These are phyloP conservation scores for Calonectria naviculata DNA, from an alignment of 2,329 filamentous ascomycete genomes.

Conservation along the genomic window DNA sequence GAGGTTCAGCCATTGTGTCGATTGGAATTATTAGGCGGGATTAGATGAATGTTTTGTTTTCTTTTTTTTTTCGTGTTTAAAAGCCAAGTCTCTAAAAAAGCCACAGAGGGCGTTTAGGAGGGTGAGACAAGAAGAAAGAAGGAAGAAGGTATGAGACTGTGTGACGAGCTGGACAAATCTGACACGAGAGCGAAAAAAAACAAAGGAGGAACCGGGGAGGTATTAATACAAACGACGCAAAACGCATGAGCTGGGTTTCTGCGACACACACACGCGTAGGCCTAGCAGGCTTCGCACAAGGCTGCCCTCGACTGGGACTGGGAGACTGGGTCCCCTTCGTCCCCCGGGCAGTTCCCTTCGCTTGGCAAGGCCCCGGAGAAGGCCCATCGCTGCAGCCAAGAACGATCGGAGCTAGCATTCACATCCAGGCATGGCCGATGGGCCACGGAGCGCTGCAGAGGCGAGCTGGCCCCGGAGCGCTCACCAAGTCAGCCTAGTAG, in stretches of 20 bases:
- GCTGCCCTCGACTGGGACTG: no score
- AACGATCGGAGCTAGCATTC: background rate
- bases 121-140: background rate
- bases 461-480: background rate
- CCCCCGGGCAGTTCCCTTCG: no score
- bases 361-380: background rate
- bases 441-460: background rate
- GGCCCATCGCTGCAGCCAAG: background rate
- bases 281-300: background rate
- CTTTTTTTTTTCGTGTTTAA: background rate
- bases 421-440: background rate
- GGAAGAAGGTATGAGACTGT: background rate
- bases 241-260: background rate
- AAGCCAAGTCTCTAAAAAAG: background rate
- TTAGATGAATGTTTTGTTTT: background rate
- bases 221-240: slow-evolving; percentile 16
- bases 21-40: background rate
- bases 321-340: no score
- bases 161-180: slow-evolving; percentile 1
- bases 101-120: background rate
- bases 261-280: background rate
- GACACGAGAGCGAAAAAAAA: background rate
- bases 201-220: background rate
- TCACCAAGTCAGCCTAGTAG: background rate
- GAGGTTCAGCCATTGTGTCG: slow-evolving; percentile 28